Conservation (phyloP, 225 moss, liverwort and hornwort species). For the Bryum argenteum region DNA sequence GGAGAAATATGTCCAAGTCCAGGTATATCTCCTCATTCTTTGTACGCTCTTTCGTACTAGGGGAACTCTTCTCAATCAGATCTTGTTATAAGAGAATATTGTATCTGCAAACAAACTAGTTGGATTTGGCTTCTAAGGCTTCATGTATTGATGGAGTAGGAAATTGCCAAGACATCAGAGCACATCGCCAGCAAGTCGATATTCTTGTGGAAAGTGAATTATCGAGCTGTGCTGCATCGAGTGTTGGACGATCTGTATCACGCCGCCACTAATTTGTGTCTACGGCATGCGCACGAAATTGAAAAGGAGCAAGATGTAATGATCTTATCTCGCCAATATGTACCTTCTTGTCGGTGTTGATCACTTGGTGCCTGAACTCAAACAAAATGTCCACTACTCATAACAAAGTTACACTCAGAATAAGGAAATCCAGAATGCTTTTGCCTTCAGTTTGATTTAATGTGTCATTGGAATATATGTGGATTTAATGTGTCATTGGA, state of each 20-base stretch:
- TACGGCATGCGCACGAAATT: constrained; percentile 81
- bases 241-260: constrained; percentile 91
- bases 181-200: constrained; percentile 91
- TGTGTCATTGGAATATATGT: constrained; percentile 9
- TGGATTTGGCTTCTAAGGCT: constrained; percentile 11
- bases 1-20: constrained; percentile 84
- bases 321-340: background rate
- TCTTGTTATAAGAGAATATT: background rate
- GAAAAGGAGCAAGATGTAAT: constrained; percentile 89
- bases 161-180: constrained; percentile 90
- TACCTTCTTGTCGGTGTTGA: background rate
- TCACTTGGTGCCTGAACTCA: no score
- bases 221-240: constrained; percentile 60
- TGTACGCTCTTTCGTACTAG: background rate
- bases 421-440: no score
- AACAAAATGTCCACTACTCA: no score
- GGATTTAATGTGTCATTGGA: constrained; percentile 5
- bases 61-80: background rate
- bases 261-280: constrained; percentile 82
- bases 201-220: constrained; percentile 86
- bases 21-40: constrained; percentile 45
- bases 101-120: background rate
- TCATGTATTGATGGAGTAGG: constrained; percentile 47
- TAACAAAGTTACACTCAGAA: no score
- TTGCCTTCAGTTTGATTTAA: background rate